Conservation (phyloP, 345 rosid species). For the Eucalyptus sideroxylon region DNA sequence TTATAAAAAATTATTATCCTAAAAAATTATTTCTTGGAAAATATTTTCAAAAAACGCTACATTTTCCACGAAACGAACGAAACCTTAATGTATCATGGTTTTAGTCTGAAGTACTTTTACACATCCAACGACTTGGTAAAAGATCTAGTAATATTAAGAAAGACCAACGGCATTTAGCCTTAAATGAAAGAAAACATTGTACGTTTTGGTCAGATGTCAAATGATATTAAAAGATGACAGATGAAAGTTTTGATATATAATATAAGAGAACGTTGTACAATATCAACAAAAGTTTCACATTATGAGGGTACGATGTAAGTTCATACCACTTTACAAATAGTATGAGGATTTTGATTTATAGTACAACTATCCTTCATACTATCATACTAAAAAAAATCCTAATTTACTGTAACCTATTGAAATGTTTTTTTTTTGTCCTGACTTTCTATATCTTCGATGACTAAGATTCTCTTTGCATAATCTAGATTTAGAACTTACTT, state of each 20-base stretch:
- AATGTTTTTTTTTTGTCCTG: too few species aligned
- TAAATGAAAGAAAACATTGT: not conserved
- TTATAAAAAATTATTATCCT: too few species aligned
- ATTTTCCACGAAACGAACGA: too few species aligned
- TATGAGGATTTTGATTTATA: not conserved
- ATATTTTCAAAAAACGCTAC: too few species aligned
- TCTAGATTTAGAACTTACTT: not conserved
- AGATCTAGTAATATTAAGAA: not conserved
- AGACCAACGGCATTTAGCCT: not conserved
- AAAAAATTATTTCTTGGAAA: too few species aligned
- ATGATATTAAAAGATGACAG: too few species aligned
- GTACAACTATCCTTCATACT: not conserved
- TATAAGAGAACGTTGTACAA: not conserved
- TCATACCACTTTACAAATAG: not conserved
- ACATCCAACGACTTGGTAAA: not conserved
- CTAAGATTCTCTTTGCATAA: not conserved
- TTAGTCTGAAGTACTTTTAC: not conserved
- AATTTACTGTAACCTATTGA: not conserved
- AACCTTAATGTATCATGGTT: not conserved
- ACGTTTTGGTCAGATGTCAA: too few species aligned
- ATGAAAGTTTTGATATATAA: too few species aligned
- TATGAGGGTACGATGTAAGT: not conserved
- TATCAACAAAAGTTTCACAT: too few species aligned
- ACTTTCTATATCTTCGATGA: not conserved
- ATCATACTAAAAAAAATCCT: not conserved